Evolutionary conservation across 768 basidiomycete genomes (phyloP).

Genomic region (Pleurotus pulmonarius): DNA sequence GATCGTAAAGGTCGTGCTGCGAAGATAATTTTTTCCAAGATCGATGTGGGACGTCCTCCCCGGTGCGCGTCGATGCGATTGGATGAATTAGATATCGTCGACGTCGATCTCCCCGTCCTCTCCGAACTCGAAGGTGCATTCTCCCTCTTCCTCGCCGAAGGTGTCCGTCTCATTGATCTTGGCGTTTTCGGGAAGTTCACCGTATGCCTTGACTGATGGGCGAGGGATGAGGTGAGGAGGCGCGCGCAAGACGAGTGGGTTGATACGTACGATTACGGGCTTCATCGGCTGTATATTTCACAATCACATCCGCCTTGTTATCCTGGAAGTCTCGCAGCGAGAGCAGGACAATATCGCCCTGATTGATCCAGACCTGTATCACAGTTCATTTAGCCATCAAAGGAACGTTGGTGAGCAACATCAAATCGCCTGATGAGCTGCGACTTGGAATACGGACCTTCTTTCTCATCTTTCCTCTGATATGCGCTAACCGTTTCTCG

Average conservation of each 20-base stretch:
- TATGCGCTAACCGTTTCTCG: constrained; percentile 95
- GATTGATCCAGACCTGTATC: constrained; percentile 95
- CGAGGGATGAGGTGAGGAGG: not conserved
- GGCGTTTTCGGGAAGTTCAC: constrained; percentile 93
- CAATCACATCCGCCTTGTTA: constrained; percentile 98
- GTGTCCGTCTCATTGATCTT: constrained; percentile 97
- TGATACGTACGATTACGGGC: constrained; percentile 66
- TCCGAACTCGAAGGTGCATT: constrained; percentile 87
- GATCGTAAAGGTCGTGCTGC: not conserved
- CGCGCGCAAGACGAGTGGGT: not conserved
- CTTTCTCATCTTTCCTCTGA: constrained; percentile 98
- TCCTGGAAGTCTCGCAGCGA: constrained; percentile 99
- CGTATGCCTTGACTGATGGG: constrained; percentile 86
- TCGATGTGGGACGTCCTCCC: not conserved
- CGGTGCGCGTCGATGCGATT: not conserved
- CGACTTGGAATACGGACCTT: constrained; percentile 61
- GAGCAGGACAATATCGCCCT: constrained; percentile 92
- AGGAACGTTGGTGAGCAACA: not conserved
- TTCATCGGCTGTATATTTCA: constrained; percentile 97
- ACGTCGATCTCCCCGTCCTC: constrained; percentile 88
- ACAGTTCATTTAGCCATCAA: not conserved
- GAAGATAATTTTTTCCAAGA: not conserved
- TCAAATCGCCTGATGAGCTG: constrained; percentile 5
- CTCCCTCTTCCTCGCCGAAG: constrained; percentile 87
- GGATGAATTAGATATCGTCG: constrained; percentile 73